Base-by-base conservation (phyloP, 371 early-diverging fungal genomes). In the Rhizomucor miehei region DNA sequence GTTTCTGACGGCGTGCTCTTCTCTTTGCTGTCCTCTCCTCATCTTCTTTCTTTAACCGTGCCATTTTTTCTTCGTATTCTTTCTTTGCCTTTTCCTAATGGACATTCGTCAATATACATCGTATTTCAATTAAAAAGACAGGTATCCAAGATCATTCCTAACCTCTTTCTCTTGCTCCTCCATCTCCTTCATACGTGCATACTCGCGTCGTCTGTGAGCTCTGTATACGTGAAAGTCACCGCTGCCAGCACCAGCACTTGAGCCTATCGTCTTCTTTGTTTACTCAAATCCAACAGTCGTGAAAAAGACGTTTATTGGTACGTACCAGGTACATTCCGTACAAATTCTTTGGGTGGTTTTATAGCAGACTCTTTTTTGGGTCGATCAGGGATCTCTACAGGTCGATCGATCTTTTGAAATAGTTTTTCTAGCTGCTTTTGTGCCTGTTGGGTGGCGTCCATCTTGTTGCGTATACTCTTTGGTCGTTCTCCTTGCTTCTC, bases 181-280 rank as follows among this genome's bases (percentile, higher is more conserved):
- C 84, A 96, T 86, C 8, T 72, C 59, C 58, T 88, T 85, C 54
- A 90, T 60, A 40, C 97, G 76, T 12, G 87, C 80, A 63, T 90
- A 87, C 65, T 97, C 97, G 59, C 94, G 84, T 57, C 97, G 77
- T 51, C 97, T 77, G 48, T 89, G 80, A 12, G 92, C 90, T 59
- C 95, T 73, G 66, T 97, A 97, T 0, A 93, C 92, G 68, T 95
- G 95, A 56, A 97, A 97, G 62, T 97, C 97, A 40, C 95, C 96
- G 80, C 92, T 91, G 16, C 97, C 95, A 0, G 97, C 97, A 44
- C 96, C 97, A 1, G 97, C 95, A 68, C 94, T 92, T 14, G 95
- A 96, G 24, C 94, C 93, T 67, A 48, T 14, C 13, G 23, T 44
- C 35, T 37, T 20, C 8, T n/a, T 25, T 35, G 23, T 14, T 44